These are phyloP conservation scores for Pseudohalonectria lignicola DNA, from an alignment of 2,329 filamentous ascomycete species.

Conservation along the genomic window DNA sequence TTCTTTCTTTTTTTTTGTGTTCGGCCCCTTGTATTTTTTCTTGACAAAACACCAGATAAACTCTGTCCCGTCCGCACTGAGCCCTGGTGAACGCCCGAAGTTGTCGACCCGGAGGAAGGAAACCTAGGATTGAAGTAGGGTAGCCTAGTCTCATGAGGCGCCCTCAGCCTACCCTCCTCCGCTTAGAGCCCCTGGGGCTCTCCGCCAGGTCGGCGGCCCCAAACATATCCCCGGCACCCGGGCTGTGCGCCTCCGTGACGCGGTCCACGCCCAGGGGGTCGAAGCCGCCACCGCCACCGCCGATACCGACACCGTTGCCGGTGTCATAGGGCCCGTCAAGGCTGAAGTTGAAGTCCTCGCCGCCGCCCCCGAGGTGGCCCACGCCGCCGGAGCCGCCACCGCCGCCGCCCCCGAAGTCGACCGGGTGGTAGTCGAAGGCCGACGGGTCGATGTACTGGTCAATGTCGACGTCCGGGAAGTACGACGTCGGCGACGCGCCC, in stretches of 20 bases:
- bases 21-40: no score
- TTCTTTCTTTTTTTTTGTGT: no score
- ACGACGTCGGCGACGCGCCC: conserved; percentile 11
- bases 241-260: conserved; percentile 9
- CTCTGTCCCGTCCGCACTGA: no score
- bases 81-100: no score
- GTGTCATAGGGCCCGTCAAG: conserved; percentile 24
- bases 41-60: no score
- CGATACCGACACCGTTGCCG: conserved; percentile 11
- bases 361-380: conserved; percentile 19
- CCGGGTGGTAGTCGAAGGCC: conserved; percentile 31
- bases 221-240: no score
- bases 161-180: neutral
- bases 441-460: conserved; percentile 35
- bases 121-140: no score
- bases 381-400: conserved; percentile 21
- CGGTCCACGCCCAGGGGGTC: no score
- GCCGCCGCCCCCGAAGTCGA: conserved; percentile 22
- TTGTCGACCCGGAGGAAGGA: no score
- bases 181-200: neutral
- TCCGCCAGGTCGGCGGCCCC: conserved; percentile 2
- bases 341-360: conserved; percentile 40
- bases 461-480: conserved; percentile 27
- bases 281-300: no score
- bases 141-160: no score